Percentiles rank a stretch among this genome's conserved stretches.
Conservation (phyloP, 2,329 filamentous ascomycete species). For the Apiospora malaysiana region DNA sequence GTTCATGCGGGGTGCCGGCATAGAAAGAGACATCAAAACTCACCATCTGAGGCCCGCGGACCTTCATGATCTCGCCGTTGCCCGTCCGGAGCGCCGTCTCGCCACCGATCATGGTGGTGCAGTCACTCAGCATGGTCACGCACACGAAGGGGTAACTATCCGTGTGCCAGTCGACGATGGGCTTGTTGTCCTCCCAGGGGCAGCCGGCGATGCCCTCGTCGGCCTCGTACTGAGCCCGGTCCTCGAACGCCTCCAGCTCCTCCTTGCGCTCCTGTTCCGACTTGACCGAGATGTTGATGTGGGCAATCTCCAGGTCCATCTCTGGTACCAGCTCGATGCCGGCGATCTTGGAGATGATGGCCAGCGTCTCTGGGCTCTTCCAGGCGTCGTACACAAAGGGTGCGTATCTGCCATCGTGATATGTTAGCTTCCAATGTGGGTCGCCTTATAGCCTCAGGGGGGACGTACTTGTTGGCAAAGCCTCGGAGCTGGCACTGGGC, state of each 20-base stretch:
- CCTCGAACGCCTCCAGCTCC: slow-evolving; percentile 46
- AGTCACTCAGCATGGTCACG: slow-evolving; percentile 71
- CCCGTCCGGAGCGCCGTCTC: slow-evolving; percentile 66
- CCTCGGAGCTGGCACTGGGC: slow-evolving; percentile 50
- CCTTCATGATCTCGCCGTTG: slow-evolving; percentile 60
- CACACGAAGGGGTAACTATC: slow-evolving; percentile 74
- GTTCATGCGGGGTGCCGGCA: too few relatives aligned
- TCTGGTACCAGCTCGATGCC: slow-evolving; percentile 60
- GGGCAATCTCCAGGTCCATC: slow-evolving; percentile 62
- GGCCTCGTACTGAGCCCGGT: slow-evolving; percentile 36
- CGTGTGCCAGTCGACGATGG: slow-evolving; percentile 67
- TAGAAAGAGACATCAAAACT: slow-evolving; percentile 45
- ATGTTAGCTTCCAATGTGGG: not conserved
- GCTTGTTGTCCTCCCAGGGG: slow-evolving; percentile 53
- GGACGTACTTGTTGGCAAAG: slow-evolving; percentile 53
- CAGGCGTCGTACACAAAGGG: slow-evolving; percentile 66
- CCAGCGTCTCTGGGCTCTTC: slow-evolving; percentile 49
- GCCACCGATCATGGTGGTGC: slow-evolving; percentile 66
- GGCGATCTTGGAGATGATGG: slow-evolving; percentile 56
- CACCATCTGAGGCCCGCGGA: slow-evolving; percentile 66
- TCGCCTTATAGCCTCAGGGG: too few relatives aligned
- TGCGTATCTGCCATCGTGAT: slow-evolving; percentile 53
- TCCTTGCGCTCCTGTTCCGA: slow-evolving; percentile 51
- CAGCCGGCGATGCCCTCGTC: slow-evolving; percentile 39
- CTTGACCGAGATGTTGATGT: slow-evolving; percentile 60